These are phyloP conservation scores for Euphorbia pulcherrima DNA, from an alignment of 345 rosid genomes.

Conservation along the genomic window DNA sequence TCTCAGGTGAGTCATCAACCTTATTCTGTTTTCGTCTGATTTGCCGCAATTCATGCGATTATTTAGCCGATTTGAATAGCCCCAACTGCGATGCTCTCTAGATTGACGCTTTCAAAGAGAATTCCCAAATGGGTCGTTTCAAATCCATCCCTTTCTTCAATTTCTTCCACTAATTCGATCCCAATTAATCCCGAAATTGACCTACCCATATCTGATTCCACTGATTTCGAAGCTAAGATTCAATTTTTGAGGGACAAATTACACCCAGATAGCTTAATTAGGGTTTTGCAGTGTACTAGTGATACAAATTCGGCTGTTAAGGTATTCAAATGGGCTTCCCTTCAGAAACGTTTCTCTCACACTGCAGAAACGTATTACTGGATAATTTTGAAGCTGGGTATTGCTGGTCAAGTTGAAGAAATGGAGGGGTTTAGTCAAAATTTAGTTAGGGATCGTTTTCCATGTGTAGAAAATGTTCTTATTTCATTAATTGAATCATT, in stretches of 20 bases:
- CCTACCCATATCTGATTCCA: conserved; percentile 7
- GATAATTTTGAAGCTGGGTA: conserved; percentile 50
- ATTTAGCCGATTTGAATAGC: not conserved
- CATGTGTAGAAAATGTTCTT: conserved; percentile 31
- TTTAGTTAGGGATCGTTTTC: conserved; percentile 33
- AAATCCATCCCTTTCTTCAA: conserved; percentile 28
- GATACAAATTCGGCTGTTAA: conserved; percentile 40
- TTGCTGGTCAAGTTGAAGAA: conserved; percentile 42
- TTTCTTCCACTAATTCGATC: conserved; percentile 30
- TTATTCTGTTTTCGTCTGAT: not conserved
- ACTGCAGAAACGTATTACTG: conserved; percentile 38
- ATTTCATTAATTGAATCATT: conserved; percentile 36
- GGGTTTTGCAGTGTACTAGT: conserved; percentile 35
- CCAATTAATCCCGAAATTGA: conserved; percentile 17
- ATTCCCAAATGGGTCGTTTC: conserved; percentile 27
- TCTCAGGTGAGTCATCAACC: conserved; percentile 19
- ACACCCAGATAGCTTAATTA: conserved; percentile 36
- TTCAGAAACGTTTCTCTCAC: conserved; percentile 42
- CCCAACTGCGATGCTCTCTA: conserved; percentile 25
- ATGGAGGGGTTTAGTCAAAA: conserved; percentile 38
- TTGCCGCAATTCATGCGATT: conserved; percentile 5
- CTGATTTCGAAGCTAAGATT: conserved; percentile 33
- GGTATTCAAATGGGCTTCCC: conserved; percentile 51
- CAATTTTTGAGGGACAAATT: conserved; percentile 32
- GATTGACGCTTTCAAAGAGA: conserved; percentile 28